Evolutionary conservation across 495 filamentous ascomycete species (phyloP), one percentile per base, ranked within the genome.

Genomic region (Lichina pygmaea): DNA sequence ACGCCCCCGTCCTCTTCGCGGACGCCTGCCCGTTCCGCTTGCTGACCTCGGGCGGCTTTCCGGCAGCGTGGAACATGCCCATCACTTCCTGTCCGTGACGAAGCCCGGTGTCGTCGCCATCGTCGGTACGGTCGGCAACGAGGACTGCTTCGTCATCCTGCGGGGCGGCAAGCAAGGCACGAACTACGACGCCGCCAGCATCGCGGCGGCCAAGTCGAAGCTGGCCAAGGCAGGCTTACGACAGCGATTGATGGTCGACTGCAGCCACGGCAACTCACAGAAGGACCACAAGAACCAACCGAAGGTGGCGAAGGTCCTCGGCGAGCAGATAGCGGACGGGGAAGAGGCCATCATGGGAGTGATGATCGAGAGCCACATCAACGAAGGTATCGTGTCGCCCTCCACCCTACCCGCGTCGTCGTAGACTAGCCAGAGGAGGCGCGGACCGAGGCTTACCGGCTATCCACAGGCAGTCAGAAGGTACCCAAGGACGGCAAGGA

Each of bases 221-320:
- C 65, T 93, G 33, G 62, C 53, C 45, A 71, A 75, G 46, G 68
- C 75, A 48, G 75, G 77, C 32, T 60, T 81, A 46, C 66, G 66
- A 11, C 66, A 81, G 46, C 66, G 82, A 48, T 66, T 99, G 50
- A 99, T 99, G 91, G 79, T 99, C 7, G 91, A 99, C 60, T 99
- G 91, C 68, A 89, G 81, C 56, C 91, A 99, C 53, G 77, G 91
- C 41, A 99, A 97, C 64, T 93, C 84, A 6, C 65, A 78, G 53
- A 97, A 97, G 70, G 72, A 95, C 61, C 86, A 95, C 67, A 81
- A 73, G 60, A 97, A 95, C 59, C 89, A 97, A 60, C 85, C 86
- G 49, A 93, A 92, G 68, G 89, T 95, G 24, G 91, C 86, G 5
- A 73, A 71, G 37, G 67, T 65, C 4, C 55, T 97, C 42, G 81